Base-by-base conservation (phyloP, 257 asterid species). In the Craterostigma plantagineum region DNA sequence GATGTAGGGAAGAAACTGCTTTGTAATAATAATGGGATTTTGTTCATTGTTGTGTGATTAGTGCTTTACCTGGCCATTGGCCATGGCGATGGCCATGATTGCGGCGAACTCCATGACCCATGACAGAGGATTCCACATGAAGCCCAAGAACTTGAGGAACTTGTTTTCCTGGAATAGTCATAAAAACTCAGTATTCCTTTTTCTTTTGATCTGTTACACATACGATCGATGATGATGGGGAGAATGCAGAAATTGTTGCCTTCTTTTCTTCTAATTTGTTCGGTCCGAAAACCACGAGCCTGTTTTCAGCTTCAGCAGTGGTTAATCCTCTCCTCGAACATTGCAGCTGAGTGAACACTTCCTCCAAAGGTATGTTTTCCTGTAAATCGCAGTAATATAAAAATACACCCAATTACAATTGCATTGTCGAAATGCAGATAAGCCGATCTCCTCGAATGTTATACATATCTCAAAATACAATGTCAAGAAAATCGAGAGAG, bases 41-140 rank as follows among this genome's bases (percentile, higher is more conserved):
- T n/a, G n/a, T n/a, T n/a, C n/a, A n/a, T n/a, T n/a, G n/a, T n/a
- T 5, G 35, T 11, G 36, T n/a, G 8, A 4, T 4, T n/a, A n/a
- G n/a, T n/a, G n/a, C n/a, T 33, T 42, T 11, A 77, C 94, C 56
- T 65, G 74, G 43, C 94, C 92, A 35, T 70, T 79, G 15, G 94
- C 90, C 36, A 82, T 43, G 37, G 44, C 81, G 54, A 82, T 78
- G 17, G 94, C 87, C 60, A 82, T 73, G 51, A 82, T 43, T 1
- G 94, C 94, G 17, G 92, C 94, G 33, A 38, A 48, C 49, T 81
- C 94, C 94, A 81, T 77, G 14, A 81, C 92, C 94, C 94, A 81
- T 40, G 94, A 78, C 2, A 81, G 68, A 10, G 92, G 94, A 50
- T 81, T 78, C 90, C 94, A 81, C 79, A 75, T 82, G 40, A 82